phyloP scores from a whole-genome alignment of 495 filamentous ascomycete species.

The Penicillium chermesinum region DNA sequence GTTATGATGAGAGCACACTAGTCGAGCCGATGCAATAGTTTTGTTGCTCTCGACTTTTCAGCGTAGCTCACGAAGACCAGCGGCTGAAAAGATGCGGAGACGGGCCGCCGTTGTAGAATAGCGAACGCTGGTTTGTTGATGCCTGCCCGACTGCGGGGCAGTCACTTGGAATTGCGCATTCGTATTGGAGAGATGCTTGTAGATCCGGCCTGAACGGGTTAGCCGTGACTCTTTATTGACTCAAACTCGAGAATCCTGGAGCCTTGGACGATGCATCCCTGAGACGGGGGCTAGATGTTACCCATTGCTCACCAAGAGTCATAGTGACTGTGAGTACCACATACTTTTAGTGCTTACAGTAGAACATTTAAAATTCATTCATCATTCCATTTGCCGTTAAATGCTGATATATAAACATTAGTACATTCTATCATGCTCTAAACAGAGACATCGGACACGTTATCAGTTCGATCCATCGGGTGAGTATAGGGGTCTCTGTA shows the following conservation, averaged over 20 bases:
- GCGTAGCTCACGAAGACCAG: background rate
- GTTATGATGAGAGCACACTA: background rate
- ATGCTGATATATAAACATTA: background rate
- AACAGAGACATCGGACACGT: background rate
- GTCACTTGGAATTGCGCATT: background rate
- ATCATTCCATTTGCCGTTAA: background rate
- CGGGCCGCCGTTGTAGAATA: background rate
- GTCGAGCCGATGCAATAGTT: background rate
- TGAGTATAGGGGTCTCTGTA: too few relatives aligned
- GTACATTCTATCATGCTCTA: background rate
- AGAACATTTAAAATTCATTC: background rate
- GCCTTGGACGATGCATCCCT: background rate
- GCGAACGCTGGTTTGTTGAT: background rate
- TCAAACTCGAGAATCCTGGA: background rate
- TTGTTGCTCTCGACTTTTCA: background rate
- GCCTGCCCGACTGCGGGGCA: slow-evolving; percentile 1
- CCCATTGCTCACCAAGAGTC: background rate
- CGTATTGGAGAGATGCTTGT: background rate
- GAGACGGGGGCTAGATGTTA: background rate
- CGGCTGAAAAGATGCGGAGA: background rate
- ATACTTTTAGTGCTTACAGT: background rate
- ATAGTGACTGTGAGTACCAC: too few relatives aligned
- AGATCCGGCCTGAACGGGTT: background rate
- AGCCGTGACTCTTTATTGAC: background rate
- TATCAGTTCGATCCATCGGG: too few relatives aligned